A percentile compares a stretch with the other conserved stretches of the same genome.
These are phyloP conservation scores for Mycena capillaripes DNA, from an alignment of 768 basidiomycete species.

Conservation along the genomic window DNA sequence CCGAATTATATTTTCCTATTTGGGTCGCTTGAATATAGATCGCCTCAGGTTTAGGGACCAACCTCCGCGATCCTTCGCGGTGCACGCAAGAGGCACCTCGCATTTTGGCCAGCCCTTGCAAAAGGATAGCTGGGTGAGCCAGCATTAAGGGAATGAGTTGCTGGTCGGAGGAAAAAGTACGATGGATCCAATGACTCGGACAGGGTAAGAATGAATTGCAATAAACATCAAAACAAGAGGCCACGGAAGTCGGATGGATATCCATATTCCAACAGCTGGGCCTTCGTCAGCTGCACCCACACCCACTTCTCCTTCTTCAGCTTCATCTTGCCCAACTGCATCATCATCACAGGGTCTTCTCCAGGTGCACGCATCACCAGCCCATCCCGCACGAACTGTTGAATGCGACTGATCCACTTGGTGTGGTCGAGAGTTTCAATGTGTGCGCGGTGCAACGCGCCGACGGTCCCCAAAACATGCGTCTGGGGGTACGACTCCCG, in stretches of 20 bases:
- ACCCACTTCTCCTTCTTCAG: conserved; percentile 33
- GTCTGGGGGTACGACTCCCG: conserved; percentile 22
- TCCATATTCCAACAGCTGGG: conserved; percentile 11
- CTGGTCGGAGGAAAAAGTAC: too few species aligned
- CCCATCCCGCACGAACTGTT: conserved; percentile 27
- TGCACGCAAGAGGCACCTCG: too few species aligned
- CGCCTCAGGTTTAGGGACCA: too few species aligned
- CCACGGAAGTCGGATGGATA: conserved; percentile 23
- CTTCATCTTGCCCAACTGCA: conserved; percentile 26
- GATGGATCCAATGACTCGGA: too few species aligned
- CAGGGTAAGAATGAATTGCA: too few species aligned
- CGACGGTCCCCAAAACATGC: background rate
- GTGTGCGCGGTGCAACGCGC: background rate
- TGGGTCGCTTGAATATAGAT: too few species aligned
- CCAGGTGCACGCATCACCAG: conserved; percentile 19
- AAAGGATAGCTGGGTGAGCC: too few species aligned
- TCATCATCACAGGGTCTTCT: background rate
- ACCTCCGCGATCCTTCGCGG: too few species aligned
- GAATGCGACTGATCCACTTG: conserved; percentile 23
- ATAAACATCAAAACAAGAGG: conserved; percentile 7
- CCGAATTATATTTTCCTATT: too few species aligned
- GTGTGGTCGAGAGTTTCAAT: conserved; percentile 8
- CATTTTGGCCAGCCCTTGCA: too few species aligned
- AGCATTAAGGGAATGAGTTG: too few species aligned
- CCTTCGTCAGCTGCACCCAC: conserved; percentile 22